Conservation (phyloP, 805 yeast species). For the Saccharomyces mikatae region DNA sequence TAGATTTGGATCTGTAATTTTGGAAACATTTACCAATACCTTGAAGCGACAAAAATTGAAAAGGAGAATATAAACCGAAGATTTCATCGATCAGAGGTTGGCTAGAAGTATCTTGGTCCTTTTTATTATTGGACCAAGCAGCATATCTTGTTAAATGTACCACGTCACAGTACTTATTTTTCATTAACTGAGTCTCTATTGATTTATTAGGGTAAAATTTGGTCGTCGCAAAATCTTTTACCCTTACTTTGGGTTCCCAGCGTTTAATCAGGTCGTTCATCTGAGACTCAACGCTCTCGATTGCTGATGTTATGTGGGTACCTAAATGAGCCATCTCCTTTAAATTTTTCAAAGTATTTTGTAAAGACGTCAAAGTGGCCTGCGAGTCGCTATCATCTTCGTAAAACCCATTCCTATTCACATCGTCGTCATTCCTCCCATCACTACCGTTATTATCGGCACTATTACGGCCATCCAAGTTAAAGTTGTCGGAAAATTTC, state of each 20-base stretch:
- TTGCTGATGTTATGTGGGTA: slow-evolving; percentile 8
- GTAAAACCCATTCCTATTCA: slow-evolving; percentile 13
- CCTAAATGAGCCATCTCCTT: slow-evolving; percentile 7
- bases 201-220: slow-evolving; percentile 11
- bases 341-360: slow-evolving; percentile 12
- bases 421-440: background rate
- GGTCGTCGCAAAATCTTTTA: slow-evolving; percentile 2
- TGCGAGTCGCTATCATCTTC: slow-evolving; percentile 16
- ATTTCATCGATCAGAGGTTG: slow-evolving; percentile 25
- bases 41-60: slow-evolving; percentile 21
- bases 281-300: slow-evolving; percentile 13
- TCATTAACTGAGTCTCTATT: slow-evolving; percentile 23
- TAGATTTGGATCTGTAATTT: slow-evolving; percentile 3
- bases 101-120: slow-evolving; percentile 1
- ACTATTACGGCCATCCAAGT: background rate
- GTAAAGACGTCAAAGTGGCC: slow-evolving; percentile 11
- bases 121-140: slow-evolving; percentile 11
- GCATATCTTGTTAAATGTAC: slow-evolving; percentile 20
- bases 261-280: slow-evolving; percentile 8
- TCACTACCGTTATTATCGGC: background rate
- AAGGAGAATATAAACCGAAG: slow-evolving; percentile 27
- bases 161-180: slow-evolving; percentile 20
- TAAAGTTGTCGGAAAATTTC: background rate
- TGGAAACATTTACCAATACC: slow-evolving; percentile 26
- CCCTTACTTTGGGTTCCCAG: slow-evolving; percentile 20